Percentiles rank a stretch among this genome's conserved stretches.
phyloP scores from a whole-genome alignment of 129 eudicot species.

The Tagetes erecta region DNA sequence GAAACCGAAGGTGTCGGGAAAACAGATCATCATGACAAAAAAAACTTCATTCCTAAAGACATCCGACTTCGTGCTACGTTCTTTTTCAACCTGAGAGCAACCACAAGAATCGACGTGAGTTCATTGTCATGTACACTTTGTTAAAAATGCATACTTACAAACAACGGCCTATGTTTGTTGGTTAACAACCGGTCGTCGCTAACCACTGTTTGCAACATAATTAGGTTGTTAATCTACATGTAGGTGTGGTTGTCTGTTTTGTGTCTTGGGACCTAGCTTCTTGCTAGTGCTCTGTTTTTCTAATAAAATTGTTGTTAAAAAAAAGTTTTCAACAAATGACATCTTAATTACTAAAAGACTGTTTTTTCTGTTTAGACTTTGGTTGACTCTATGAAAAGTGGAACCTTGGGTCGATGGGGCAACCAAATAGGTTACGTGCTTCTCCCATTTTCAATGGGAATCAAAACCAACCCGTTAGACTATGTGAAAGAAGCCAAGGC shows the following conservation, averaged over 20 bases:
- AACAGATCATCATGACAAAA: not conserved
- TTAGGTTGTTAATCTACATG: too few species aligned
- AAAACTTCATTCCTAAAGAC: conserved; percentile 27
- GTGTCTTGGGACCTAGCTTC: too few species aligned
- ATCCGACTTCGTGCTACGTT: conserved; percentile 52
- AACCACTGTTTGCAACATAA: too few species aligned
- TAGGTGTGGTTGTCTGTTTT: too few species aligned
- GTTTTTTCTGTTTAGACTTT: conserved; percentile 18
- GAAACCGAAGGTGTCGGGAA: not conserved
- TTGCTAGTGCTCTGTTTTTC: too few species aligned
- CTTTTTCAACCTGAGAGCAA: conserved; percentile 47
- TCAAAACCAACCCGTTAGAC: conserved; percentile 43
- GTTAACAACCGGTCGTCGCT: too few species aligned
- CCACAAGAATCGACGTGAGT: conserved; percentile 46
- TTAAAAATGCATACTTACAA: too few species aligned
- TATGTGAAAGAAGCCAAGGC: conserved; percentile 45
- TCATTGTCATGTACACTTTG: not conserved
- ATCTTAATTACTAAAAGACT: too few species aligned
- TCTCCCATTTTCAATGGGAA: conserved; percentile 41
- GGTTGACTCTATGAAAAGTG: conserved; percentile 38
- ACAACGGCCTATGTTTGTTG: too few species aligned
- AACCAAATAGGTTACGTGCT: conserved; percentile 52
- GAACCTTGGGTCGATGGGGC: conserved; percentile 39
- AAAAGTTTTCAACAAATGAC: too few species aligned
- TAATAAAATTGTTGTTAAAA: too few species aligned